Percentiles rank a stretch among this genome's conserved stretches.
phyloP scores from a whole-genome alignment of 768 basidiomycete genomes.

The Suillus bovinus region DNA sequence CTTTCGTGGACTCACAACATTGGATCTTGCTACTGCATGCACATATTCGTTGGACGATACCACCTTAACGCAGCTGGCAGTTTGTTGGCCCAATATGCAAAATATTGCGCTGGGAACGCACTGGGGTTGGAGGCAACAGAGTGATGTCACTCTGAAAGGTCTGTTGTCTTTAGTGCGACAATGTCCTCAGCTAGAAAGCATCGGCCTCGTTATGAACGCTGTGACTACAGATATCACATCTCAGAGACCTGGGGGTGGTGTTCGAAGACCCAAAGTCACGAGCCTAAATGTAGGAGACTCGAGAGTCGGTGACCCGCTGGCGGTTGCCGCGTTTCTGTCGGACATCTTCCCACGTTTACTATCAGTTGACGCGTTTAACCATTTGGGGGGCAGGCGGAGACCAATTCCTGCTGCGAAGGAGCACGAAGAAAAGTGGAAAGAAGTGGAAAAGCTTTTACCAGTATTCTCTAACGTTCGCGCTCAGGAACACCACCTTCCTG shows the following conservation, averaged over 20 bases:
- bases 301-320: conserved; percentile 1
- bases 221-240: conserved; percentile 7
- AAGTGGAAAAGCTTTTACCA: conserved; percentile 4
- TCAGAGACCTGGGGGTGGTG: conserved; percentile 1
- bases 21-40: conserved; percentile 3
- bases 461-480: conserved; percentile 6
- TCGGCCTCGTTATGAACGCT: conserved; percentile 8
- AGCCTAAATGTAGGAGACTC: conserved; percentile 7
- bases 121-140: conserved; percentile 9
- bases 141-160: conserved; percentile 7
- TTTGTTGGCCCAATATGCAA: conserved; percentile 10
- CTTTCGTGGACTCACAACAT: conserved; percentile 5
- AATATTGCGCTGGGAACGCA: conserved; percentile 4
- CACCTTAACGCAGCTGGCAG: conserved; percentile 8
- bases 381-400: conserved; percentile 2
- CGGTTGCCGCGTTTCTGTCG: conserved; percentile 7
- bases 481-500: conserved; percentile 1
- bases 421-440: conserved; percentile 5
- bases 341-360: conserved; percentile 2
- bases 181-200: conserved; percentile 4
- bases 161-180: conserved; percentile 10
- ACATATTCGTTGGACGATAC: conserved; percentile 10
- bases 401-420: conserved; percentile 6
- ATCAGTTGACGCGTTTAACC: conserved; percentile 1
- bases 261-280: conserved; percentile 5